Base-by-base conservation (phyloP, 2,329 filamentous ascomycete species). In the Tolypocladium endophyticum region DNA sequence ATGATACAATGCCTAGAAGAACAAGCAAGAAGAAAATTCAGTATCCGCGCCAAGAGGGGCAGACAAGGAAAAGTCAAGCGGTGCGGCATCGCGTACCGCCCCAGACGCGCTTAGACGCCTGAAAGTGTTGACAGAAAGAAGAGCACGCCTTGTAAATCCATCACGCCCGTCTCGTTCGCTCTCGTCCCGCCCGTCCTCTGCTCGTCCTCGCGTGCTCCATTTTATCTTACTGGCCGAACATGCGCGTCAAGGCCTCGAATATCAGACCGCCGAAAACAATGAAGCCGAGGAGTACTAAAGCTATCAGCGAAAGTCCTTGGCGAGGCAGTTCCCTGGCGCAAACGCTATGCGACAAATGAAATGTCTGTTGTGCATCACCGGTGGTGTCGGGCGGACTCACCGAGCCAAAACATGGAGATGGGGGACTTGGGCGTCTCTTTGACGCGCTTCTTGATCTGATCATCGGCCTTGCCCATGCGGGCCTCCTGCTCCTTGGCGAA, bases 401-500 rank as follows among this genome's bases (percentile, higher is more conserved):
- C 76, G 39, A 88, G 73, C 83, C 83, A 86, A 64, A 87, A 69
- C n/a, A 81, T 78, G 36, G 85, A 86, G 69, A 88, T 81, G 64
- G 85, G 81, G 60, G 83, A 81, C 79, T 86, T 86, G 62, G 69
- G 64, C 60, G 74, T 67, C 68, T 82, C 79, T 78, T 86, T 83
- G 66, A 66, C 68, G 63, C 76, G 76, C 76, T 85, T 84, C 80
- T 87, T 87, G 66, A 87, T 72, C 63, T 85, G 81, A 30, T 77
- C 77, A 60, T 85, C 81, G n/a, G 85, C 81, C 77, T 90, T 91
- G 75, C 90, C 90, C 73, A 88, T 88, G 71, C 87, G 88, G 61
- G 80, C 77, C 71, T 88, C 85, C 72, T 93, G 86, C 58, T 83
- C 81, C 72, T 87, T 87, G 66, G 82, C 86, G 76, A 90, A 95